Percentiles rank a stretch among this genome's conserved stretches.
These are phyloP conservation scores for Tuber calosporum DNA, from an alignment of 495 filamentous ascomycete genomes.

Conservation along the genomic window DNA sequence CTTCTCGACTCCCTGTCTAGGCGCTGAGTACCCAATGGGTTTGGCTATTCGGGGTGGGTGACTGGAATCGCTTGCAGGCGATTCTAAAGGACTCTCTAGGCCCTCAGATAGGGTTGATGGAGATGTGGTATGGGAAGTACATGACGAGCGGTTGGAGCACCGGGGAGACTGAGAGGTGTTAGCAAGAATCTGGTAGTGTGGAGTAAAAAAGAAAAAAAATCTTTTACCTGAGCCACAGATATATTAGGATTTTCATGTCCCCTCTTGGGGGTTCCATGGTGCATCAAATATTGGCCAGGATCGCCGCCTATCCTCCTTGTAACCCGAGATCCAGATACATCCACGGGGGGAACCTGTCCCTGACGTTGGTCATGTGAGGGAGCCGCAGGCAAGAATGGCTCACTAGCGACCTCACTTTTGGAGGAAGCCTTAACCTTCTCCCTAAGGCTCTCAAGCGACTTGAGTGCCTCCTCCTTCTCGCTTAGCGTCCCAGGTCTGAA, in stretches of 20 bases:
- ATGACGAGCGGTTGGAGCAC: neutral
- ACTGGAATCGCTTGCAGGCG: neutral
- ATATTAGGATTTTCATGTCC: neutral
- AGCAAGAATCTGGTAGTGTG: neutral
- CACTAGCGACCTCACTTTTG: neutral
- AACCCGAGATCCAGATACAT: neutral
- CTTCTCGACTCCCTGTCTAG: neutral
- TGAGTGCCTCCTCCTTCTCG: neutral
- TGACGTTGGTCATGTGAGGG: neutral
- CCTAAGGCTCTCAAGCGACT: neutral
- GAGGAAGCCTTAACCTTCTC: neutral
- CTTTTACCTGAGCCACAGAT: neutral
- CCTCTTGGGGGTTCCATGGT: neutral
- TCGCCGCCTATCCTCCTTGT: neutral
- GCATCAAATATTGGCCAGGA: neutral
- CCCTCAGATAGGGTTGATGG: neutral
- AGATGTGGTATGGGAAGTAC: neutral
- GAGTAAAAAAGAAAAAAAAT: neutral
- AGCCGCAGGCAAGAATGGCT: neutral
- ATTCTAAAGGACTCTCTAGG: neutral
- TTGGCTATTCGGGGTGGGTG: neutral
- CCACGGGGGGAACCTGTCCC: neutral
- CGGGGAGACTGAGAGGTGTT: neutral
- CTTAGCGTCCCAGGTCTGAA: neutral
- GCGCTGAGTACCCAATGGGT: neutral